These are phyloP conservation scores for Saccharomycopsis hybrid DNA, from an alignment of 1,139 yeast genomes.

Conservation along the genomic window DNA sequence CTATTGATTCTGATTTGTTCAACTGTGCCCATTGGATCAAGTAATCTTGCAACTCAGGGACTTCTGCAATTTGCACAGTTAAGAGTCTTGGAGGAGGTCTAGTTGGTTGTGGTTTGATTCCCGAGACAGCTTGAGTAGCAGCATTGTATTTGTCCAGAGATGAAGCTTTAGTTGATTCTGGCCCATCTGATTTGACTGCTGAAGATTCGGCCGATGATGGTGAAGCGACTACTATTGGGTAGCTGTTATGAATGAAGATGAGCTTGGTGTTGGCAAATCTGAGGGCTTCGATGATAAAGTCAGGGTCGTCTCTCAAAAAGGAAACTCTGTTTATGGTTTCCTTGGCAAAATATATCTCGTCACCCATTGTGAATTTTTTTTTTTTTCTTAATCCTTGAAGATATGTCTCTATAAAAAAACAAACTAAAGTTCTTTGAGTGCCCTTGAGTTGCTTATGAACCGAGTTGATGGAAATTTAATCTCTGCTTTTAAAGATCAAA, in stretches of 20 bases:
- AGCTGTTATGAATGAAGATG: constrained; percentile 38
- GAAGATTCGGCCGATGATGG: no score
- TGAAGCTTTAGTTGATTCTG: no score
- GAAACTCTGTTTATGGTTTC: constrained; percentile 72
- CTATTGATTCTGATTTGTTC: constrained; percentile 21
- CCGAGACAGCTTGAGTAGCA: no score
- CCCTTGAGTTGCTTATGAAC: background rate
- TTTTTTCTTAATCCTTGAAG: background rate
- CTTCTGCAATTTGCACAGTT: background rate
- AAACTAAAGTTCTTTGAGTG: background rate
- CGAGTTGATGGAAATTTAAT: no score
- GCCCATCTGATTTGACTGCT: no score
- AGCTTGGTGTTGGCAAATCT: constrained; percentile 49
- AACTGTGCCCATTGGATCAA: constrained; percentile 27
- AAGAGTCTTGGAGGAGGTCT: background rate
- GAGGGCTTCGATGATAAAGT: constrained; percentile 51
- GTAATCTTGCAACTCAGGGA: constrained; percentile 24
- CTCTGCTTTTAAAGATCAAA: no score
- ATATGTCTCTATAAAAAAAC: background rate
- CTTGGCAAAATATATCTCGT: constrained; percentile 12
- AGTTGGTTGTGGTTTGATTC: no score
- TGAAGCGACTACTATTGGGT: constrained; percentile 8
- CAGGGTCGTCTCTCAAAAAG: constrained; percentile 62
- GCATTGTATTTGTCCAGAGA: no score
- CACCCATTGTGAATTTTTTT: background rate